Percentiles rank a stretch among this genome's conserved stretches.
phyloP scores from a whole-genome alignment of 2,329 filamentous ascomycete genomes.

The Pseudocercospora pini-densiflorae region DNA sequence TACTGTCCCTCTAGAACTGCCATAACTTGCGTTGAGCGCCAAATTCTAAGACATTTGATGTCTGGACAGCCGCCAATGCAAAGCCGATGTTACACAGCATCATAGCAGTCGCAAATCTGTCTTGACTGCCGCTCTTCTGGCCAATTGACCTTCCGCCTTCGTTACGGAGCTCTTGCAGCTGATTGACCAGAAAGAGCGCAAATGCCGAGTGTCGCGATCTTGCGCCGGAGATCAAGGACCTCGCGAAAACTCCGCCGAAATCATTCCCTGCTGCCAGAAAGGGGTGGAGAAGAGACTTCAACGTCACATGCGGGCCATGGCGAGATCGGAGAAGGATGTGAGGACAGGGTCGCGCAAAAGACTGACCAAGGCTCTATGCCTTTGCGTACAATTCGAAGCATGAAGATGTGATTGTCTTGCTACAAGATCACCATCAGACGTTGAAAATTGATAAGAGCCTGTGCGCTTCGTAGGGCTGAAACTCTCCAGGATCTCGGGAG shows the following conservation, averaged over 20 bases:
- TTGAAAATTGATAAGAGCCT: background rate
- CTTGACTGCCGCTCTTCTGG: background rate
- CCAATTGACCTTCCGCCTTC: background rate
- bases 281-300: background rate
- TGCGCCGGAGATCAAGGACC: background rate
- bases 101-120: background rate
- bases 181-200: background rate
- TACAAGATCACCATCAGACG: background rate
- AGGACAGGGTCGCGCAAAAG: background rate
- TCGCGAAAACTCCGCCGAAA: background rate
- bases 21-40: background rate
- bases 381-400: background rate
- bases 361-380: background rate
- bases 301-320: background rate
- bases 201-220: background rate
- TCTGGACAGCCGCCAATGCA: background rate
- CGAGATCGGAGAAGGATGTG: background rate
- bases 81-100: background rate
- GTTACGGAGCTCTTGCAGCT: background rate
- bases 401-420: background rate
- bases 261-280: background rate
- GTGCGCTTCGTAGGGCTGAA: conserved; percentile 1
- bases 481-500: background rate
- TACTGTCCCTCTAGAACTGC: background rate
- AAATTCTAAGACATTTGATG: background rate